These are phyloP conservation scores for Epichloe elymi DNA, from an alignment of 2,329 filamentous ascomycete genomes.

Conservation along the genomic window DNA sequence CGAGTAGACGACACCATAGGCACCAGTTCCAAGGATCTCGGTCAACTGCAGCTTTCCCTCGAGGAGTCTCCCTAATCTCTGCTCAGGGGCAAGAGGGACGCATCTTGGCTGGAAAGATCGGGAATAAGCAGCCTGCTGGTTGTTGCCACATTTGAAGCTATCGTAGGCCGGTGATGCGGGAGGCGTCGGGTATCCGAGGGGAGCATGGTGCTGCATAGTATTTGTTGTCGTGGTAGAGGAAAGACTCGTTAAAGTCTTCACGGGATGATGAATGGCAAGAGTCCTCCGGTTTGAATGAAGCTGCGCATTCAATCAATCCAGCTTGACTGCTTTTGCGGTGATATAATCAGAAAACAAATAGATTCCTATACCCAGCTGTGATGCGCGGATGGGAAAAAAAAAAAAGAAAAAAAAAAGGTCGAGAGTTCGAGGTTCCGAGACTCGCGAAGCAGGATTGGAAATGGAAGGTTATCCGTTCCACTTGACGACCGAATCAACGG, in stretches of 20 bases:
- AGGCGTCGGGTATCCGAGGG: constrained; percentile 42
- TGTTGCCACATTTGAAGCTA: constrained; percentile 28
- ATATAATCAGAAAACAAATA: not conserved
- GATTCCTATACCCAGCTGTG: not conserved
- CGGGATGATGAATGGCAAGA: constrained; percentile 9
- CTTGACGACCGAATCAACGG: constrained; percentile 38
- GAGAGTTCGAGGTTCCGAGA: not conserved
- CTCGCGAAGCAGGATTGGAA: not conserved
- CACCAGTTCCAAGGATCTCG: constrained; percentile 78
- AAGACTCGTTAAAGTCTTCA: constrained; percentile 7
- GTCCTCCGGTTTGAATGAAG: constrained; percentile 12
- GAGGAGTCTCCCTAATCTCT: constrained; percentile 67
- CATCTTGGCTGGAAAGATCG: constrained; percentile 32
- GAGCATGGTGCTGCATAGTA: constrained; percentile 48
- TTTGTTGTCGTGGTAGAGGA: constrained; percentile 14
- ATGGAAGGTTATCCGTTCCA: constrained; percentile 8
- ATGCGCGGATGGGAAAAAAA: not conserved
- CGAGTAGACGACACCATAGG: constrained; percentile 92
- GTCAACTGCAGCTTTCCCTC: constrained; percentile 74
- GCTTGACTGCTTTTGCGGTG: not conserved
- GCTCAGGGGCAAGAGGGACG: constrained; percentile 58
- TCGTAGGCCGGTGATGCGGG: constrained; percentile 44
- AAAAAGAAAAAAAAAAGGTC: not conserved
- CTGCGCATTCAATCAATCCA: constrained; percentile 9
- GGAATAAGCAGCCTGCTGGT: constrained; percentile 20